Evolutionary conservation across 306 rosid genomes (phyloP), one percentile per base, ranked within the genome.

Genomic region (Trichosanthes truncata): DNA sequence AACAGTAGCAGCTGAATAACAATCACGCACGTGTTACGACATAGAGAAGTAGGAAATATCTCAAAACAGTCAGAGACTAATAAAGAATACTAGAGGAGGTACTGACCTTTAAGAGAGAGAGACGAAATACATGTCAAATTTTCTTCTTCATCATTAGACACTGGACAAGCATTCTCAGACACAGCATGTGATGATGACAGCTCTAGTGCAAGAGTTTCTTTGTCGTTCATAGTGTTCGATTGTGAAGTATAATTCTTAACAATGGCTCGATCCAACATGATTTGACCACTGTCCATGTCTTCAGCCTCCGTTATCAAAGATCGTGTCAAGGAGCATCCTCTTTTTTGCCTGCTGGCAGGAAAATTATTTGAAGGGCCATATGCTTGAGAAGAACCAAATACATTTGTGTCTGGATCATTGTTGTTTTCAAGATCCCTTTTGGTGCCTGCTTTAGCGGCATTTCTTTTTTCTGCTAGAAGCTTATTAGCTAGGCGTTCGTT

Each of bases 1-100:
- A 85, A 93, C 90, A 0, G 93, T 87, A 66, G 99, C 99, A 86
- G 99, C 99, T 95, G 96, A 69, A 85, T 6, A 84, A 84, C 82
- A 87, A 35, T 57, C 21, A 86, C 71, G 49, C 55, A 56, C 20
- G 25, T 7, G 51, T 69, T 0, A 77, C 5, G 36, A 57, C 66
- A 35, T 25, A 46, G 43, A 73, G 23, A 25, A 18, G 53, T 35
- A 6, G 31, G 18, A 20, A 9, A 51, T 55, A 21, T 53, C 51
- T 74, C 33, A 6, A 60, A 6, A 29, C 38, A 4, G 23, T 29
- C 3, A 7, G 26, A 20, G 52, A 13, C 25, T 9, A 60, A 12
- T 26, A 4, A 46, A 25, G 36, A 10, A 55, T 36, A 40, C 26
- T 6, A 20, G 14, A 18, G 45, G 13, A 62, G 61, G 59, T 49